Base-by-base conservation (phyloP, 1,284 basidiomycete genomes). In the Tausonia pullulans region DNA sequence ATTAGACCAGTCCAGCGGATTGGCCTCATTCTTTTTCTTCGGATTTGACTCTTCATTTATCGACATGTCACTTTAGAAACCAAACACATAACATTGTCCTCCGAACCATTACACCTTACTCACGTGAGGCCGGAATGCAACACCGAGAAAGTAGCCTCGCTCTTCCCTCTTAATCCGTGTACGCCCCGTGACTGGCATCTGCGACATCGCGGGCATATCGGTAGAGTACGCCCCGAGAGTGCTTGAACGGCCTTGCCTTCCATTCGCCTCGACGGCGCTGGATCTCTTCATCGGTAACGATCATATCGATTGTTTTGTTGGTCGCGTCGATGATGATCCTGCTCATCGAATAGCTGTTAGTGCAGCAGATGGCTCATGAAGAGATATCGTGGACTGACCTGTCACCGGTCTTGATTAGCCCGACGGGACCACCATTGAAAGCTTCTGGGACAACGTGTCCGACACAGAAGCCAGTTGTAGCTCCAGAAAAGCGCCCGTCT, bases 401-500 rank as follows among this genome's bases (percentile, higher is more conserved):
- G 74, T 96, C 92, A 1, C 92, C 93, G 72, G 95, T 91, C 68
- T 83, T 76, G 5, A 96, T 87, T 39, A 96, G 82, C 9, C 88
- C 92, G 72, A 96, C 95, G 5, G 91, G 90, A 2, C 92, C 92
- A 50, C 92, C 92, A 44, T 86, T 84, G 71, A 89, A 87, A 9
- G 90, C 90, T 74, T 93, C 90, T 49, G 88, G 88, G 2, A 88
- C 90, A 69, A 96, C 89, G 72, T 96, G 92, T 3, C 92, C 91
- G 65, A 94, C 88, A 71, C 87, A 87, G 79, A 95, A 95, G 13
- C 89, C 88, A 86, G 69, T 51, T 27, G 60, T 61, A 55, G 62
- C 92, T 76, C 92, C 93, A 70, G 88, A 91, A 80, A 96, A 96
- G 68, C 92, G 84, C 60, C 93, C 92, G 77, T 96, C 92, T 14